Conservation (phyloP, 2,329 filamentous ascomycete species). For the Didymosphaeria variabile region DNA sequence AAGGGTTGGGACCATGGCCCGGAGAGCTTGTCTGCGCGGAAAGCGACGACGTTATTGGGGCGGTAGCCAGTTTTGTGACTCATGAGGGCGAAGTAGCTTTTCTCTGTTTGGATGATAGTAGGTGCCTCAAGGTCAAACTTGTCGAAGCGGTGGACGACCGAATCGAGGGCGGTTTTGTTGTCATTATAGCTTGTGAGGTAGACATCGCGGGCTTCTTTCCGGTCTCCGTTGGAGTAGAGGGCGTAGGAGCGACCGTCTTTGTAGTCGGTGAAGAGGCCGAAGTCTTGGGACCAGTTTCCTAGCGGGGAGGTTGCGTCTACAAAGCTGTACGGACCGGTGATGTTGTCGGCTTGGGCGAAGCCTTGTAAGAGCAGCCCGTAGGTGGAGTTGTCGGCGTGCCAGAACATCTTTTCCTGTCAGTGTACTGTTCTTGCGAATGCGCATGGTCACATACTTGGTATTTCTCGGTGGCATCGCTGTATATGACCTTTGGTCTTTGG, state of each 20-base stretch:
- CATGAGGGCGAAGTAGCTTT: slow-evolving; percentile 69
- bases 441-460: slow-evolving; percentile 60
- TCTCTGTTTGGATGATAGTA: slow-evolving; percentile 67
- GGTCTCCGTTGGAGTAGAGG: slow-evolving; percentile 68
- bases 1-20: slow-evolving; percentile 66
- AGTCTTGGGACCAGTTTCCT: slow-evolving; percentile 71
- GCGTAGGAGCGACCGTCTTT: slow-evolving; percentile 66
- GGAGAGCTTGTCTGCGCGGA: slow-evolving; percentile 60
- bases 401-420: slow-evolving; percentile 59
- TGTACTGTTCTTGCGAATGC: neutral
- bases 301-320: slow-evolving; percentile 64
- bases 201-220: slow-evolving; percentile 63
- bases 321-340: slow-evolving; percentile 64
- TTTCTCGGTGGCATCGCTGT: slow-evolving; percentile 62
- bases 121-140: slow-evolving; percentile 70
- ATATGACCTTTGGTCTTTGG: slow-evolving; percentile 69
- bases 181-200: slow-evolving; percentile 65
- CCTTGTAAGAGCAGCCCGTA: slow-evolving; percentile 67
- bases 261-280: slow-evolving; percentile 68
- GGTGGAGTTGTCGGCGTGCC: slow-evolving; percentile 67
- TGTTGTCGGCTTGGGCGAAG: slow-evolving; percentile 62
- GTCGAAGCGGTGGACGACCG: slow-evolving; percentile 64
- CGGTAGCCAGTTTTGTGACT: slow-evolving; percentile 71
- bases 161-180: slow-evolving; percentile 60
- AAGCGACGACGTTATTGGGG: slow-evolving; percentile 69